These are phyloP conservation scores for Cinnamomum micranthum DNA, from an alignment of 164 flowering plant species.

Conservation along the genomic window DNA sequence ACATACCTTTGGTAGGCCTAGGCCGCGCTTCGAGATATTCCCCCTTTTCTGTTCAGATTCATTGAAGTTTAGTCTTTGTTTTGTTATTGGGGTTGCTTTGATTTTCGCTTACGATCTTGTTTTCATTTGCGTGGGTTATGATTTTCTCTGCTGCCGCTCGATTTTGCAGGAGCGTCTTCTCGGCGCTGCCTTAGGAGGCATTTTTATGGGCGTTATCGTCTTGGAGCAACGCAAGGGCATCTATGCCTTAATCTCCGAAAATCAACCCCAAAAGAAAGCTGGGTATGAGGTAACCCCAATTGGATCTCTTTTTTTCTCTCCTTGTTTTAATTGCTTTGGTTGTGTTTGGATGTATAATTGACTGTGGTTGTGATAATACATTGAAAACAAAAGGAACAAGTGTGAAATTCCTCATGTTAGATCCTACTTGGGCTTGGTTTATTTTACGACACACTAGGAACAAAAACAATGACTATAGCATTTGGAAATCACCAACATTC, in stretches of 20 bases:
- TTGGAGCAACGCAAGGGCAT: conserved; percentile 59
- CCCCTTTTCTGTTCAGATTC: neutral
- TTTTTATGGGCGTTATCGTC: conserved; percentile 42
- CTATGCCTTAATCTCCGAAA: conserved; percentile 36
- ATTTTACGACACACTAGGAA: neutral
- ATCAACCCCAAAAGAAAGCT: conserved; percentile 20
- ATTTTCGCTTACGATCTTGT: too few species aligned
- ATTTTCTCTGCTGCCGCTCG: neutral
- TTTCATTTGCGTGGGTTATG: neutral
- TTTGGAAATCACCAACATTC: neutral
- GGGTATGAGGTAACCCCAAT: conserved; percentile 30
- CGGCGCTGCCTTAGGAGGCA: conserved; percentile 63
- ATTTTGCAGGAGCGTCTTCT: conserved; percentile 74
- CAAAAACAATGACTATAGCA: neutral
- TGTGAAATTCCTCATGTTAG: neutral
- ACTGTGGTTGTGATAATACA: too few species aligned
- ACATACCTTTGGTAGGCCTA: too few species aligned
- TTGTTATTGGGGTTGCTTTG: neutral
- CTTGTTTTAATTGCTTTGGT: too few species aligned
- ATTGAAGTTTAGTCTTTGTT: neutral
- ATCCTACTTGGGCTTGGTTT: neutral
- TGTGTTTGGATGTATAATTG: too few species aligned
- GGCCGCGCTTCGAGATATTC: neutral
- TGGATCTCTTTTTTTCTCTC: too few species aligned
- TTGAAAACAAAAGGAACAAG: too few species aligned